Evolutionary conservation across 176 grass and related monocot species (phyloP).

Genomic region (Zizania latifolia): DNA sequence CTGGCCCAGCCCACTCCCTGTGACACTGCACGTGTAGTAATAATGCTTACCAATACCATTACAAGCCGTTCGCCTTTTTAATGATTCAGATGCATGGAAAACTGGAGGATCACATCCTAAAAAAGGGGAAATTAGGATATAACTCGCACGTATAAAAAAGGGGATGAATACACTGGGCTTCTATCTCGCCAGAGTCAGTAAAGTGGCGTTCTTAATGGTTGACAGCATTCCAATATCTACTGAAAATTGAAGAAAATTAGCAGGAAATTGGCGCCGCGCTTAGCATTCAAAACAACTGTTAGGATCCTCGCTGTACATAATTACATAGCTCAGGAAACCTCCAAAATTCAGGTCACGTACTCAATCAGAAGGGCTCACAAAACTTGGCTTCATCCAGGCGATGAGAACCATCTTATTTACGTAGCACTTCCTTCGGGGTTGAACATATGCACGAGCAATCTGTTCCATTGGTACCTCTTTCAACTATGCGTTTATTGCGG

Average conservation of each 20-base stretch:
- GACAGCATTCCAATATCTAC: constrained; percentile 21
- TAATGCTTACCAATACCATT: too few species aligned
- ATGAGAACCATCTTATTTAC: constrained; percentile 20
- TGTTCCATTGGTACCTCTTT: constrained; percentile 38
- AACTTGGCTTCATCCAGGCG: neutral
- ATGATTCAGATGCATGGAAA: too few species aligned
- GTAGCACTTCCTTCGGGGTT: constrained; percentile 23
- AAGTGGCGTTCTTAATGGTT: neutral
- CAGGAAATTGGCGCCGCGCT: neutral
- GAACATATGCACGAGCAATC: constrained; percentile 85
- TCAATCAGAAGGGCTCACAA: neutral
- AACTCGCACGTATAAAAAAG: too few species aligned
- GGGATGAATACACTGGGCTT: too few species aligned
- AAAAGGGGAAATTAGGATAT: too few species aligned
- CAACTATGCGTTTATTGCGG: constrained; percentile 65
- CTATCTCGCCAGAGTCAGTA: neutral
- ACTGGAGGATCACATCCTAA: too few species aligned
- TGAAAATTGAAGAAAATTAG: constrained; percentile 17
- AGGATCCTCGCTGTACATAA: constrained; percentile 9
- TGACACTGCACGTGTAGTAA: too few species aligned
- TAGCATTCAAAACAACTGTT: neutral
- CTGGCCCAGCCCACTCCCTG: too few species aligned
- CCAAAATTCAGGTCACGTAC: constrained; percentile 1
- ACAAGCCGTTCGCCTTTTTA: too few species aligned
- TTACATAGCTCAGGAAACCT: constrained; percentile 1